A percentile compares a stretch with the other conserved stretches of the same genome.
Conservation (phyloP, 805 yeast genomes). For the Cyberlindnera mississippiensis region DNA sequence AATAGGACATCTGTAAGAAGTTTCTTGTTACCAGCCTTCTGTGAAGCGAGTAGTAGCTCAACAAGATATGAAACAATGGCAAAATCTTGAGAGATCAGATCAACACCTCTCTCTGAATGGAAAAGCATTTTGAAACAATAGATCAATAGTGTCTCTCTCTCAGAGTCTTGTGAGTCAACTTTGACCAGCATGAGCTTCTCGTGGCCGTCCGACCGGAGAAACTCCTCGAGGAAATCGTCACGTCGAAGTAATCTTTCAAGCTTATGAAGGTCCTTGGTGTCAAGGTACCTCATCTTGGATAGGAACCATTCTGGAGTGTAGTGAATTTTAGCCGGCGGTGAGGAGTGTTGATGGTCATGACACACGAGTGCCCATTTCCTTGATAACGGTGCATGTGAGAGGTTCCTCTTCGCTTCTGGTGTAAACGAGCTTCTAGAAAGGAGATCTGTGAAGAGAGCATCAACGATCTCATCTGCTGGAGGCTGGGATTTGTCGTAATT, state of each 20-base stretch:
- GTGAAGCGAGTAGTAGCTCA: constrained; percentile 43
- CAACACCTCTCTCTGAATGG: constrained; percentile 28
- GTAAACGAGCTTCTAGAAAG: constrained; percentile 22
- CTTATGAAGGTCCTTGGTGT: constrained; percentile 20
- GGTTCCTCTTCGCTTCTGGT: constrained; percentile 19
- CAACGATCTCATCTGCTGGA: constrained; percentile 25
- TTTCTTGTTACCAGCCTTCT: constrained; percentile 48
- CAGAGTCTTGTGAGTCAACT: constrained; percentile 45
- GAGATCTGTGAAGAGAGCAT: constrained; percentile 19
- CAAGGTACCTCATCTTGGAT: constrained; percentile 14
- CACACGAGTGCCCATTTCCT: constrained; percentile 29
- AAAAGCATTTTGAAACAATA: constrained; percentile 49
- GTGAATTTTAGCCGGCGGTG: neutral
- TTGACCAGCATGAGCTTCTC: constrained; percentile 41
- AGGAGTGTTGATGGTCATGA: constrained; percentile 21
- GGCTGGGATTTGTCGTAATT: constrained; percentile 28
- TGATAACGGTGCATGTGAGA: constrained; percentile 13
- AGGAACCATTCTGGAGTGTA: constrained; percentile 23
- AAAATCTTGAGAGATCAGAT: constrained; percentile 24
- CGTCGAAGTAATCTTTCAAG: constrained; percentile 24
- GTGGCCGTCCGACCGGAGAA: constrained; percentile 49
- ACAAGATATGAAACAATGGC: constrained; percentile 34
- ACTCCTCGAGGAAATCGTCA: constrained; percentile 32
- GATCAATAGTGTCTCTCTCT: constrained; percentile 46
- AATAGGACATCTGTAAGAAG: constrained; percentile 51